A percentile compares a stretch with the other conserved stretches of the same genome.
phyloP scores from a whole-genome alignment of 306 rosid genomes.

The Dalbergia oliveri region DNA sequence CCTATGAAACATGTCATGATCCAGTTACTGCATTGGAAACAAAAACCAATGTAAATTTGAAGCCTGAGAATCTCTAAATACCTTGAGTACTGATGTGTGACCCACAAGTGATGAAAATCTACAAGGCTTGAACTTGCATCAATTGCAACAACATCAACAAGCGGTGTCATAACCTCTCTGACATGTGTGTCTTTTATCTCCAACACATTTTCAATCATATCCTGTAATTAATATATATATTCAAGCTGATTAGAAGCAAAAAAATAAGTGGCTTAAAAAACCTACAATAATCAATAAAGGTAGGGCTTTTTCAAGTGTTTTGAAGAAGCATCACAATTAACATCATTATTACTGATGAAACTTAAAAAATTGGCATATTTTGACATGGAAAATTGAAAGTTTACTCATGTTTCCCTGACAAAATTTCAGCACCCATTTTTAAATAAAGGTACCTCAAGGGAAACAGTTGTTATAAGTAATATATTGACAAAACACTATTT shows the following conservation, averaged over 20 bases:
- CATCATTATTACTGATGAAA: neutral
- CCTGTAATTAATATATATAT: conserved; percentile 58
- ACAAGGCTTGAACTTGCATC: conserved; percentile 86
- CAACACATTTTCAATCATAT: conserved; percentile 98
- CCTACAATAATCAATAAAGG: conserved; percentile 7
- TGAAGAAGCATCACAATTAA: conserved; percentile 30
- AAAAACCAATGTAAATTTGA: conserved; percentile 20
- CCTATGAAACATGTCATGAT: conserved; percentile 54
- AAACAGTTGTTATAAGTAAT: conserved; percentile 9
- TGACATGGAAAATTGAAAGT: conserved; percentile 17
- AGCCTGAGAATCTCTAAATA: conserved; percentile 44
- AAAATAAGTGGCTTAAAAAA: conserved; percentile 16
- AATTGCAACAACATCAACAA: conserved; percentile 97
- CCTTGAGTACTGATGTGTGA: conserved; percentile 99
- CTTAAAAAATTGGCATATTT: neutral
- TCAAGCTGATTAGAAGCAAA: conserved; percentile 23
- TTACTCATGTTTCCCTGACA: conserved; percentile 10
- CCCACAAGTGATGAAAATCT: conserved; percentile 91
- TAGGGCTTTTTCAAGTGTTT: neutral
- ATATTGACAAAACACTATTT: conserved; percentile 6
- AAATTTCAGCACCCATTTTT: conserved; percentile 27
- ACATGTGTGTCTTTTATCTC: conserved; percentile 98
- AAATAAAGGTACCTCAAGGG: neutral
- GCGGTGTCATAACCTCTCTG: conserved; percentile 99
- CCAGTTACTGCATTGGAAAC: neutral